Evolutionary conservation across 345 rosid species (phyloP).

Genomic region (Camelina sativa): DNA sequence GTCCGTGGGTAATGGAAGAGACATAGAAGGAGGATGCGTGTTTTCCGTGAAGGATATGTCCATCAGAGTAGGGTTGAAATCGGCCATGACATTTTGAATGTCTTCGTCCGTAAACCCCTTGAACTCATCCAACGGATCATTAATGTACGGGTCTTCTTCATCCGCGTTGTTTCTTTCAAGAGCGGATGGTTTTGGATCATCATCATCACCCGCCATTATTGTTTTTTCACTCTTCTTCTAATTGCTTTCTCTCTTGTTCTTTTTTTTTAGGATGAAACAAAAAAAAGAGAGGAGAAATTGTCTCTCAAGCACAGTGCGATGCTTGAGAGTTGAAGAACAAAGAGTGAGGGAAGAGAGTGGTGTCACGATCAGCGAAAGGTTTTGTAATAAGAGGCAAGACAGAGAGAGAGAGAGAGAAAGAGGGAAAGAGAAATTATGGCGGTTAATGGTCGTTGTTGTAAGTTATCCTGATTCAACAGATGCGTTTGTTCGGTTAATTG

Average conservation of each 20-base stretch:
- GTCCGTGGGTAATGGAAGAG: not conserved
- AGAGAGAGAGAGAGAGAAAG: not conserved
- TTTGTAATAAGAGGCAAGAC: slow-evolving; percentile 20
- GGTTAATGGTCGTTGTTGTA: slow-evolving; percentile 36
- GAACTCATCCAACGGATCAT: not conserved
- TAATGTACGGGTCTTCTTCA: not conserved
- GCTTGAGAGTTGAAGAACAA: slow-evolving; percentile 45
- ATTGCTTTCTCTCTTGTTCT: not conserved
- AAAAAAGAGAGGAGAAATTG: not conserved
- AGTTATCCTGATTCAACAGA: slow-evolving; percentile 19
- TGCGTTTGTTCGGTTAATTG: slow-evolving; percentile 40
- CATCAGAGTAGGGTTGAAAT: not conserved
- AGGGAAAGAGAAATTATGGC: not conserved
- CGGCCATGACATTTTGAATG: not conserved
- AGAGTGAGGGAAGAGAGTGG: slow-evolving; percentile 19
- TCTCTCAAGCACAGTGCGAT: slow-evolving; percentile 36
- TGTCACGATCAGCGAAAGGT: slow-evolving; percentile 6
- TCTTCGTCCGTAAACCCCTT: not conserved
- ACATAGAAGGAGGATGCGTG: not conserved
- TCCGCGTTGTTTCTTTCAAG: not conserved
- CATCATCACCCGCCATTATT: slow-evolving; percentile 31
- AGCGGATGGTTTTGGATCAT: slow-evolving; percentile 10
- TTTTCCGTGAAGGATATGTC: not conserved
- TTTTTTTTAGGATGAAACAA: not conserved
- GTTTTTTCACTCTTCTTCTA: slow-evolving; percentile 23